Conservation (phyloP, 176 grass and related monocot species). For the Eragrostis curvula region DNA sequence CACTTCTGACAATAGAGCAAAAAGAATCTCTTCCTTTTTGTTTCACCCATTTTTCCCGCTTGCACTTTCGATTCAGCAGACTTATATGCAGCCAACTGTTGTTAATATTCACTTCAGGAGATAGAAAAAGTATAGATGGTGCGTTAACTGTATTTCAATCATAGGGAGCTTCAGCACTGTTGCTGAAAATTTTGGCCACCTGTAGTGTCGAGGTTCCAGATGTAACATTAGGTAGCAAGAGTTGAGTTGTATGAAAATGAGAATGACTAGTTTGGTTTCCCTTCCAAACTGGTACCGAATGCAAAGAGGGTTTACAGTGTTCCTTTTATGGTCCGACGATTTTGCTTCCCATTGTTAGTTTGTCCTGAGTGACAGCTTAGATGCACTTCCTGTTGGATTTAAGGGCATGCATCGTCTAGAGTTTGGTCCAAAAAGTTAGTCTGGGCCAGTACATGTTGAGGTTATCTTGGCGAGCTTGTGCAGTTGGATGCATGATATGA, state of each 20-base stretch:
- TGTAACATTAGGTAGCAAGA: slow-evolving; percentile 14
- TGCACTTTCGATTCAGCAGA: slow-evolving; percentile 91
- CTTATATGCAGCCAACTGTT: slow-evolving; percentile 87
- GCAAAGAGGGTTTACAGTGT: not conserved
- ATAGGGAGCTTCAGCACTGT: not conserved
- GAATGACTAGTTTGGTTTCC: not conserved
- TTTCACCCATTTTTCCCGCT: slow-evolving; percentile 92
- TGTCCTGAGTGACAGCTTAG: not conserved
- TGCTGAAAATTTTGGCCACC: slow-evolving; percentile 38
- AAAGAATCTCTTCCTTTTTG: slow-evolving; percentile 74
- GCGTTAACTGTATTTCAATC: slow-evolving; percentile 39
- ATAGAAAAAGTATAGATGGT: slow-evolving; percentile 39
- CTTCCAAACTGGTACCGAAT: not conserved
- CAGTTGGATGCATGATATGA: not conserved
- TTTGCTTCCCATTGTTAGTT: not conserved
- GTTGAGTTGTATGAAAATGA: not conserved
- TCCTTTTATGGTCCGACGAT: not conserved
- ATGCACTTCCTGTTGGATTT: not conserved
- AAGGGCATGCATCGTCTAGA: not conserved
- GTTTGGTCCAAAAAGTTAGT: not conserved
- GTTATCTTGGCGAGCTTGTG: not conserved
- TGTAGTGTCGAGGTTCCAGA: slow-evolving; percentile 16
- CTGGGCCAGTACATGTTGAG: not conserved
- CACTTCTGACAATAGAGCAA: slow-evolving; percentile 59
- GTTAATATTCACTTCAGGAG: slow-evolving; percentile 93